Evolutionary conservation across 805 yeast species (phyloP).

Genomic region (Cyberlindnera mississippiensis): DNA sequence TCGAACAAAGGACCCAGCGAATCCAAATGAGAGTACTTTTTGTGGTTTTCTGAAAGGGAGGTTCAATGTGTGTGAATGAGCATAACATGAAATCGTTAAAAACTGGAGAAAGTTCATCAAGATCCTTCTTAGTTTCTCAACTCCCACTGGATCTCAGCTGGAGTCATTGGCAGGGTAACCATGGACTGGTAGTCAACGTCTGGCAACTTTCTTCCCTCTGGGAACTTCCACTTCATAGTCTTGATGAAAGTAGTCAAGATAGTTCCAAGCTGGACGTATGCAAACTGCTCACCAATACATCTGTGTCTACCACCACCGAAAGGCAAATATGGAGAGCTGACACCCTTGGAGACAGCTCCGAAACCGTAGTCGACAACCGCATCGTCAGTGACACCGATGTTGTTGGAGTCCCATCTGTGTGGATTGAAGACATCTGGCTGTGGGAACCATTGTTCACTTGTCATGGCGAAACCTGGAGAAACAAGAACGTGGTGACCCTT

Average conservation of each 20-base stretch:
- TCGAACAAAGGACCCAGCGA: too few relatives aligned
- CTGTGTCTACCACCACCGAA: constrained; percentile 99
- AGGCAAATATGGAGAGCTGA: constrained; percentile 91
- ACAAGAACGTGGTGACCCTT: constrained; percentile 85
- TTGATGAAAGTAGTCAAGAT: constrained; percentile 71
- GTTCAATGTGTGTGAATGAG: too few relatives aligned
- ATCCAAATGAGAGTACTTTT: too few relatives aligned
- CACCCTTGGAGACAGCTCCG: constrained; percentile 95
- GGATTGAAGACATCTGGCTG: constrained; percentile 71
- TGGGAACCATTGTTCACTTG: constrained; percentile 75
- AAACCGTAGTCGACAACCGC: constrained; percentile 89
- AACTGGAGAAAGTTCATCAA: too few relatives aligned
- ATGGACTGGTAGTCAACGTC: constrained; percentile 77
- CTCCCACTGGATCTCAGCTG: constrained; percentile 70
- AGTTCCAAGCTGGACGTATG: constrained; percentile 88
- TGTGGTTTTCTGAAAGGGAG: too few relatives aligned
- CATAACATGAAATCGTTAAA: too few relatives aligned
- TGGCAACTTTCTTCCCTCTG: constrained; percentile 54
- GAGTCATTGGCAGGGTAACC: constrained; percentile 87
- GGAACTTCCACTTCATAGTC: constrained; percentile 71
- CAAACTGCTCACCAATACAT: constrained; percentile 98
- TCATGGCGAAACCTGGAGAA: constrained; percentile 89
- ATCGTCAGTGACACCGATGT: constrained; percentile 31
- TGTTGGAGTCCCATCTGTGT: constrained; percentile 70
- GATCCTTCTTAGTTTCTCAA: constrained; percentile 54